Conservation (phyloP, 1,139 yeast genomes). For the Citeromyces siamensis region DNA sequence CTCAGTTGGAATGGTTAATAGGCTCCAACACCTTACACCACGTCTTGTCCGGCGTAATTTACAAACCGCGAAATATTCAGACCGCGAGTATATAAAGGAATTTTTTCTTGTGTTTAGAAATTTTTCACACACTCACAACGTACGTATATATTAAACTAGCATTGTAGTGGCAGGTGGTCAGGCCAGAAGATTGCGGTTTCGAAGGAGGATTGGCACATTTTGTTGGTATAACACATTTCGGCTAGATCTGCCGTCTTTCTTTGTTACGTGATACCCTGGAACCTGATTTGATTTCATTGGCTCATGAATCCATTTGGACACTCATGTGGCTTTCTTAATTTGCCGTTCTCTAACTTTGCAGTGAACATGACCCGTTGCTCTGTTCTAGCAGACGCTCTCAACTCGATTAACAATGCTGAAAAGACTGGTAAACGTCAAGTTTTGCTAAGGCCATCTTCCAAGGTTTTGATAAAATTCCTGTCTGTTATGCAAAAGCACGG, state of each 20-base stretch:
- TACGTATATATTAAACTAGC: no score
- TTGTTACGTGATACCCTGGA: conserved; percentile 15
- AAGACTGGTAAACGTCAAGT: conserved; percentile 99
- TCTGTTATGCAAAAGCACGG: conserved; percentile 97
- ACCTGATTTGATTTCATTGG: conserved; percentile 15
- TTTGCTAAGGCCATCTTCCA: conserved; percentile 96
- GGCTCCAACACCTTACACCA: no score
- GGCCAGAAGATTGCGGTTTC: conserved; percentile 4
- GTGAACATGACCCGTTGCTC: conserved; percentile 90
- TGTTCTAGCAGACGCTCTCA: conserved; percentile 98
- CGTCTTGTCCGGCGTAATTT: no score
- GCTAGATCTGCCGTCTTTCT: conserved; percentile 12
- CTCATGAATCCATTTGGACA: conserved; percentile 31
- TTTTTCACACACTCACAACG: no score
- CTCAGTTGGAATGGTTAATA: no score
- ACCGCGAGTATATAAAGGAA: no score
- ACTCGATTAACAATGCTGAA: conserved; percentile 98
- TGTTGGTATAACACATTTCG: conserved; percentile 8
- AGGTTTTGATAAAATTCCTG: conserved; percentile 94
- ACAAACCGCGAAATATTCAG: no score
- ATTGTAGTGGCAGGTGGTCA: conserved; percentile 5
- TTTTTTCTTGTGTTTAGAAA: no score
- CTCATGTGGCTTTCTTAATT: conserved; percentile 24
- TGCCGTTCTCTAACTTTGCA: conserved; percentile 8
- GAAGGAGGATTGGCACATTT: conserved; percentile 3